A percentile compares a stretch with the other conserved stretches of the same genome.
Conservation (phyloP, 768 basidiomycete genomes). For the Artomyces pyxidatus region DNA sequence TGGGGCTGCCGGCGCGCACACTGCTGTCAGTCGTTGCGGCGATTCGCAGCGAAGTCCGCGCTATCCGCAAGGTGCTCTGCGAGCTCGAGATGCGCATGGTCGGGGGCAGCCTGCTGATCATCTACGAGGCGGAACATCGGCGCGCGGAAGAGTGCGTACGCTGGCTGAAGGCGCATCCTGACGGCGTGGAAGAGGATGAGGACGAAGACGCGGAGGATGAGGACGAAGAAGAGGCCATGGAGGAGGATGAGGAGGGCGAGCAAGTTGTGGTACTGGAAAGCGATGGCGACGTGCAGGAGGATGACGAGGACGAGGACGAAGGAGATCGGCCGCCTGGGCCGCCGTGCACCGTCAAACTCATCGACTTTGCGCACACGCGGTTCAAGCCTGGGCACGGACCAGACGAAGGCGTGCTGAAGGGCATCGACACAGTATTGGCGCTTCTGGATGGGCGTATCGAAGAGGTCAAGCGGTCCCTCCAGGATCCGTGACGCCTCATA, state of each 20-base stretch:
- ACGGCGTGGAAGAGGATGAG: background rate
- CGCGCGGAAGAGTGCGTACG: constrained; percentile 7
- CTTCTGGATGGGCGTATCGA: constrained; percentile 52
- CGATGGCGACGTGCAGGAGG: constrained; percentile 9
- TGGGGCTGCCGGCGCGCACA: constrained; percentile 47
- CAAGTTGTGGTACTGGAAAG: background rate
- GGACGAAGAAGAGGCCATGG: constrained; percentile 1
- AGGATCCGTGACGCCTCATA: no score
- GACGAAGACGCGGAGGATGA: constrained; percentile 11
- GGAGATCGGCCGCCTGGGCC: background rate
- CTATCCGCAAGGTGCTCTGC: constrained; percentile 42
- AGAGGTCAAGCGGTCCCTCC: constrained; percentile 9
- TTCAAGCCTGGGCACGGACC: constrained; percentile 62
- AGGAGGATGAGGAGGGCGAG: background rate
- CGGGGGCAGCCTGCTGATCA: constrained; percentile 70
- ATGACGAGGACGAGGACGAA: constrained; percentile 4
- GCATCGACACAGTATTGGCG: constrained; percentile 55
- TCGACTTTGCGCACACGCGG: constrained; percentile 91
- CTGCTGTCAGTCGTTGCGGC: constrained; percentile 51
- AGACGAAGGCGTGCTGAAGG: constrained; percentile 70
- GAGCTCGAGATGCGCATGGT: constrained; percentile 69
- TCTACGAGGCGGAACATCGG: constrained; percentile 60
- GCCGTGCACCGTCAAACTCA: constrained; percentile 53
- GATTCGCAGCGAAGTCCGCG: constrained; percentile 43
- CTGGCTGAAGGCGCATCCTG: constrained; percentile 6